Percentiles rank a stretch among this genome's conserved stretches.
Conservation (phyloP, 768 basidiomycete species). For the Auricularia sp. region DNA sequence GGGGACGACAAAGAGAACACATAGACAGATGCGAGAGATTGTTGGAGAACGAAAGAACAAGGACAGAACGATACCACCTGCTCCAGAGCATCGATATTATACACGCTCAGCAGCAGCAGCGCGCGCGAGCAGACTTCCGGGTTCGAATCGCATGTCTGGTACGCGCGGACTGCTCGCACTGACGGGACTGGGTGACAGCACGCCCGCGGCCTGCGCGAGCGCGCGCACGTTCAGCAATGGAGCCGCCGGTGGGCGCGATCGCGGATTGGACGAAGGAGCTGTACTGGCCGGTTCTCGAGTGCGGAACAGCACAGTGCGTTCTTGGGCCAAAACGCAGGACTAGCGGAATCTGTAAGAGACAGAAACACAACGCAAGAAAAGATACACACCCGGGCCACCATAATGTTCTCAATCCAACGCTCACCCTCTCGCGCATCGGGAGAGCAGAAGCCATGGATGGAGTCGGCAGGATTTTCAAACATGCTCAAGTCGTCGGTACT, state of each 20-base stretch:
- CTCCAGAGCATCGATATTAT: neutral
- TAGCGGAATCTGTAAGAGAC: conserved; percentile 20
- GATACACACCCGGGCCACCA: conserved; percentile 60
- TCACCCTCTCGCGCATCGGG: conserved; percentile 65
- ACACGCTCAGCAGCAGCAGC: neutral
- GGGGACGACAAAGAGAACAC: too few species aligned
- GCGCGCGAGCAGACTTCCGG: conserved; percentile 56
- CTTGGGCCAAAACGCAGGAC: conserved; percentile 80
- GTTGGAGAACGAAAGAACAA: too few species aligned
- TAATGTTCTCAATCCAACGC: conserved; percentile 69
- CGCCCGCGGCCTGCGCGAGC: neutral
- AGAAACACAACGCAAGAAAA: neutral
- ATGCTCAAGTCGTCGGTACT: conserved; percentile 77
- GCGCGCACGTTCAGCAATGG: neutral
- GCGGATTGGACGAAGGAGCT: neutral
- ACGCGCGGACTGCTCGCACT: neutral
- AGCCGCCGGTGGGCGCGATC: neutral
- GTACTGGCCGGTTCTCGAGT: conserved; percentile 3
- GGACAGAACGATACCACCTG: too few species aligned
- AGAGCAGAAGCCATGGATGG: conserved; percentile 69
- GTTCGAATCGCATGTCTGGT: conserved; percentile 41
- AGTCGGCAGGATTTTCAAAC: conserved; percentile 84
- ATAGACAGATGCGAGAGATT: too few species aligned
- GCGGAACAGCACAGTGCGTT: conserved; percentile 57
- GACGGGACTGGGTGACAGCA: neutral